These are phyloP conservation scores for Metschnikowia lunata DNA, from an alignment of 805 yeast genomes.

Conservation along the genomic window DNA sequence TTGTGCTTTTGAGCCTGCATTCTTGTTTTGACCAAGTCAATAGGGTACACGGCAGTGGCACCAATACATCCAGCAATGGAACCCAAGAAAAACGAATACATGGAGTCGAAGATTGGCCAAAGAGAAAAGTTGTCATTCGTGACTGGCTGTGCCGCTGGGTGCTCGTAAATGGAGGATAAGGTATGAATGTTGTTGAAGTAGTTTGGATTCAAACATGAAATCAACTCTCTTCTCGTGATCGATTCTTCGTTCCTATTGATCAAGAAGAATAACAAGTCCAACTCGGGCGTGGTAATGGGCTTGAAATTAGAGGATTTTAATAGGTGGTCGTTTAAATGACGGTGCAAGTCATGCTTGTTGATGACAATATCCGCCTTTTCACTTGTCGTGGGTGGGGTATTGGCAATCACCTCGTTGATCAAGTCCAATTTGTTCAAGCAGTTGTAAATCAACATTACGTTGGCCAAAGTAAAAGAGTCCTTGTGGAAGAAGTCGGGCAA, in stretches of 20 bases:
- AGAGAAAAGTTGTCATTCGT: constrained; percentile 38
- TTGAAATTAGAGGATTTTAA: constrained; percentile 41
- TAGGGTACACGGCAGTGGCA: constrained; percentile 96
- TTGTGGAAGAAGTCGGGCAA: constrained; percentile 35
- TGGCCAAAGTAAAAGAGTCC: constrained; percentile 32
- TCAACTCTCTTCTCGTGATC: constrained; percentile 39
- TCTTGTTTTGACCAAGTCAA: constrained; percentile 91
- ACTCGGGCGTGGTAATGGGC: constrained; percentile 36
- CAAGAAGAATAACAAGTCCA: constrained; percentile 39
- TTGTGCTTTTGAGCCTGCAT: constrained; percentile 91
- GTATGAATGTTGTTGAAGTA: constrained; percentile 33
- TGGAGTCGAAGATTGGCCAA: constrained; percentile 59
- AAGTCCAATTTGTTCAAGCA: constrained; percentile 39
- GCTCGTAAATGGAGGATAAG: constrained; percentile 37
- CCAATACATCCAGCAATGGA: constrained; percentile 97
- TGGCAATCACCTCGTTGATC: constrained; percentile 43
- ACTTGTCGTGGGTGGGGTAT: constrained; percentile 40
- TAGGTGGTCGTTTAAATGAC: constrained; percentile 41
- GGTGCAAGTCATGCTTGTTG: constrained; percentile 38
- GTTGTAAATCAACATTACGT: constrained; percentile 38
- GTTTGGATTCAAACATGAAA: constrained; percentile 55
- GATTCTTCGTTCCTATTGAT: constrained; percentile 35
- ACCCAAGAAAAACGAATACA: constrained; percentile 84
- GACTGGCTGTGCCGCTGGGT: constrained; percentile 38
- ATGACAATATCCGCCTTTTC: constrained; percentile 41